phyloP scores from a whole-genome alignment of 2,329 filamentous ascomycete genomes.

The Verticillium klebahnii region DNA sequence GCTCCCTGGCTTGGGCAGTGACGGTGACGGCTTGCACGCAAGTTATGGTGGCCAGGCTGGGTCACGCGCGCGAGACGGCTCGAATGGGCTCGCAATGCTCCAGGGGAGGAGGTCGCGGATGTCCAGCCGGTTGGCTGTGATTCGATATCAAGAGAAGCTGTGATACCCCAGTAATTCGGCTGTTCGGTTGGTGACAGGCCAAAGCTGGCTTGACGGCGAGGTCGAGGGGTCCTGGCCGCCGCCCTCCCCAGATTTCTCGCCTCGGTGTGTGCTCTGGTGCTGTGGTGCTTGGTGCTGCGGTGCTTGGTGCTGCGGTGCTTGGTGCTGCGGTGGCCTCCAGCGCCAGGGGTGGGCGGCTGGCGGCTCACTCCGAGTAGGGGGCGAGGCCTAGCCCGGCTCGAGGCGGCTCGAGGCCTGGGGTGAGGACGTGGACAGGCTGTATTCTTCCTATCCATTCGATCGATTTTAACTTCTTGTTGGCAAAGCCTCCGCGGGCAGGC shows the following conservation, averaged over 20 bases:
- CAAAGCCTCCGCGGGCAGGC: too few species aligned
- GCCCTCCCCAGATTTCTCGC: background rate
- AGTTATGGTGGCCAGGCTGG: background rate
- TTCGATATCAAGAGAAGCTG: background rate
- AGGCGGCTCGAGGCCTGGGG: too few species aligned
- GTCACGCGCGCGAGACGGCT: background rate
- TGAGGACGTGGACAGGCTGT: too few species aligned
- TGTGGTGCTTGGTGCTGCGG: too few species aligned
- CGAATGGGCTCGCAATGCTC: background rate
- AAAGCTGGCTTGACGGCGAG: background rate
- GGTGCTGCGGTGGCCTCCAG: too few species aligned
- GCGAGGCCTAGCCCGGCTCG: too few species aligned
- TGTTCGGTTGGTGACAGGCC: background rate
- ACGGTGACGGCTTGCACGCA: background rate
- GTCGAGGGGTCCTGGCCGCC: background rate
- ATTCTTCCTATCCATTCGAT: too few species aligned
- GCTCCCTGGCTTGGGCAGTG: background rate
- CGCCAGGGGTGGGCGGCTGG: too few species aligned
- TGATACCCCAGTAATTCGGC: background rate
- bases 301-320: too few species aligned
- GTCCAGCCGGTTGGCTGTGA: background rate
- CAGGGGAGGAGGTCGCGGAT: background rate
- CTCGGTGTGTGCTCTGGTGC: too few species aligned
- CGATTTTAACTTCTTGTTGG: too few species aligned
- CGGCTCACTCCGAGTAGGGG: too few species aligned